Percentiles rank a stretch among this genome's conserved stretches.
Conservation (phyloP, 108 stramenopile species). For the Nitzschia palea region DNA sequence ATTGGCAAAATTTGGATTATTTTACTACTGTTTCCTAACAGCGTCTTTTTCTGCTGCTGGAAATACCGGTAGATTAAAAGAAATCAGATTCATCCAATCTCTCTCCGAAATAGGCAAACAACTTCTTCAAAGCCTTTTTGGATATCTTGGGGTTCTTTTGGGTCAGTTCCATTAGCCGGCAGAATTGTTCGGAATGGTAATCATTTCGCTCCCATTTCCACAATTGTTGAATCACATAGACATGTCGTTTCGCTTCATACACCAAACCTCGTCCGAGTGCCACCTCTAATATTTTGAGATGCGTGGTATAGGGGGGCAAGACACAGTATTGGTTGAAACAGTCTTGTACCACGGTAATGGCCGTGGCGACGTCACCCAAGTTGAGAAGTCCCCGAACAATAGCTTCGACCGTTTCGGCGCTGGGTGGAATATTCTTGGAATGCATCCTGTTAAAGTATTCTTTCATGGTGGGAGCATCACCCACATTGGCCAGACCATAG, state of each 20-base stretch:
- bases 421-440: slow-evolving; percentile 55
- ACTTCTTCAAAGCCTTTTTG: slow-evolving; percentile 62
- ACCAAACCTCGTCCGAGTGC: slow-evolving; percentile 62
- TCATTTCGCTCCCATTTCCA: slow-evolving; percentile 77
- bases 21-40: too few relatives aligned
- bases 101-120: slow-evolving; percentile 84
- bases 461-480: slow-evolving; percentile 57
- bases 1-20: too few relatives aligned
- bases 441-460: slow-evolving; percentile 63
- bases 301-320: slow-evolving; percentile 82
- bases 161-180: slow-evolving; percentile 53
- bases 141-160: slow-evolving; percentile 71
- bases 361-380: slow-evolving; percentile 68
- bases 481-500: slow-evolving; percentile 66
- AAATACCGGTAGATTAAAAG: too few relatives aligned
- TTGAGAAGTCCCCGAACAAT: slow-evolving; percentile 77
- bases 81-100: slow-evolving; percentile 72
- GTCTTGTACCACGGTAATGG: slow-evolving; percentile 63
- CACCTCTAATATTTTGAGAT: slow-evolving; percentile 84
- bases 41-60: too few relatives aligned
- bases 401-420: slow-evolving; percentile 62
- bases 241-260: slow-evolving; percentile 84
- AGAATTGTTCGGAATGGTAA: slow-evolving; percentile 56
- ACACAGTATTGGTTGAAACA: slow-evolving; percentile 82
- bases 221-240: slow-evolving; percentile 81